A percentile compares a stretch with the other conserved stretches of the same genome.
These are phyloP conservation scores for Phytophthora pini DNA, from an alignment of 352 stramenopile genomes.

Conservation along the genomic window DNA sequence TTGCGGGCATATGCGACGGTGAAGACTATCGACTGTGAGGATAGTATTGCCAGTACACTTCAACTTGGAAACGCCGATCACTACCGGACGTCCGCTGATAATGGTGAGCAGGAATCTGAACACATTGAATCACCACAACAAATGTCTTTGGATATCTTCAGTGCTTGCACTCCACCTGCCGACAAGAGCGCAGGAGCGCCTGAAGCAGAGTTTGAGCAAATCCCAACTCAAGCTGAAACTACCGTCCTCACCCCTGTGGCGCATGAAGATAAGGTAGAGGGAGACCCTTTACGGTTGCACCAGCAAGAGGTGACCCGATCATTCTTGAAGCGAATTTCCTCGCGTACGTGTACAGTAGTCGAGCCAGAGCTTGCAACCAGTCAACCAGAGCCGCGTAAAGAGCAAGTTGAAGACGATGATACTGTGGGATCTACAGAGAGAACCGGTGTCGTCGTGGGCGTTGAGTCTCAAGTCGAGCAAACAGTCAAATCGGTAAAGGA, in stretches of 20 bases:
- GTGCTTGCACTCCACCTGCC: too few species aligned
- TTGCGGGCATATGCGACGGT: background rate
- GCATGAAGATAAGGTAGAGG: background rate
- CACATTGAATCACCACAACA: background rate
- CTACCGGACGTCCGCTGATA: background rate
- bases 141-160: too few species aligned
- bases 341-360: slow-evolving; percentile 13
- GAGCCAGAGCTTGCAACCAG: slow-evolving; percentile 1
- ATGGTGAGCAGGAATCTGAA: background rate
- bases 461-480: slow-evolving; percentile 9
- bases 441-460: slow-evolving; percentile 1
- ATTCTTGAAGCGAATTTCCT: slow-evolving; percentile 28
- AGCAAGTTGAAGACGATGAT: slow-evolving; percentile 5
- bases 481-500: slow-evolving; percentile 11
- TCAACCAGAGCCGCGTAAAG: slow-evolving; percentile 5
- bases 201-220: too few species aligned
- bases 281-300: slow-evolving; percentile 10
- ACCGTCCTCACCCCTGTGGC: too few species aligned
- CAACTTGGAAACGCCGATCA: background rate
- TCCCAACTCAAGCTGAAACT: too few species aligned
- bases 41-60: background rate
- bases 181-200: too few species aligned
- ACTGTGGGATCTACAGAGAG: background rate
- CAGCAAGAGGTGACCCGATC: slow-evolving; percentile 20
- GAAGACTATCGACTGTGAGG: background rate